A percentile compares a stretch with the other conserved stretches of the same genome.
phyloP scores from a whole-genome alignment of 1,284 basidiomycete genomes.

The Microbotryum silenes-acaulis region DNA sequence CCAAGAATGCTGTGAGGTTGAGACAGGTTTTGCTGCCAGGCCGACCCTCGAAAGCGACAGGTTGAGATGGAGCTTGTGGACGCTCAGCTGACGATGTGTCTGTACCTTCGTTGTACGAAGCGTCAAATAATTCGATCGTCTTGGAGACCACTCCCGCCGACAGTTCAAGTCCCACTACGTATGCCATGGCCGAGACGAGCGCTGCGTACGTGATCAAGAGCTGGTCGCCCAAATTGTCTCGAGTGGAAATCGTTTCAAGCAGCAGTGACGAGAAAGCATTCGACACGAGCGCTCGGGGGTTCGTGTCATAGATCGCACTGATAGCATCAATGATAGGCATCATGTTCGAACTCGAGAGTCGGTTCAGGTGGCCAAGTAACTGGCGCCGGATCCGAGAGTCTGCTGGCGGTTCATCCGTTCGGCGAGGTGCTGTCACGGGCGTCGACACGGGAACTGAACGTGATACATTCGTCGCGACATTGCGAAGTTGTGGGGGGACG shows the following conservation, averaged over 20 bases:
- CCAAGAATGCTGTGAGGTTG: constrained; percentile 78
- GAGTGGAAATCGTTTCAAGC: constrained; percentile 71
- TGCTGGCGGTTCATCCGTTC: constrained; percentile 12
- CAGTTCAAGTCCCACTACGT: constrained; percentile 81
- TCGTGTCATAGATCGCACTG: constrained; percentile 67
- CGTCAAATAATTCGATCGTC: constrained; percentile 22
- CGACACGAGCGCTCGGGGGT: constrained; percentile 79
- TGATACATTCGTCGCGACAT: constrained; percentile 36
- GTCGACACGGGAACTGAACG: background rate
- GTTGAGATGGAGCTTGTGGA: constrained; percentile 6
- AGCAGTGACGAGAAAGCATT: constrained; percentile 69
- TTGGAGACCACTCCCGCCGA: constrained; percentile 49
- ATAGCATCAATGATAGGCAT: constrained; percentile 67
- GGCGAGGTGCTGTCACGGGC: background rate
- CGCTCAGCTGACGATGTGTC: constrained; percentile 40
- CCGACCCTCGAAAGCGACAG: constrained; percentile 26
- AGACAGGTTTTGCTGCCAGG: constrained; percentile 63
- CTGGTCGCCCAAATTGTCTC: constrained; percentile 70
- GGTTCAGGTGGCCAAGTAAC: constrained; percentile 50
- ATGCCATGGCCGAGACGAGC: constrained; percentile 74
- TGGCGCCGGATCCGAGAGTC: constrained; percentile 56
- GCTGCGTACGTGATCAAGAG: constrained; percentile 87
- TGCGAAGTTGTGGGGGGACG: constrained; percentile 48
- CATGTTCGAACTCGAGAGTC: constrained; percentile 53
- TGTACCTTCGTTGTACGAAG: constrained; percentile 50